Conservation (phyloP, 78 protist species). For the Guillardia theta region DNA sequence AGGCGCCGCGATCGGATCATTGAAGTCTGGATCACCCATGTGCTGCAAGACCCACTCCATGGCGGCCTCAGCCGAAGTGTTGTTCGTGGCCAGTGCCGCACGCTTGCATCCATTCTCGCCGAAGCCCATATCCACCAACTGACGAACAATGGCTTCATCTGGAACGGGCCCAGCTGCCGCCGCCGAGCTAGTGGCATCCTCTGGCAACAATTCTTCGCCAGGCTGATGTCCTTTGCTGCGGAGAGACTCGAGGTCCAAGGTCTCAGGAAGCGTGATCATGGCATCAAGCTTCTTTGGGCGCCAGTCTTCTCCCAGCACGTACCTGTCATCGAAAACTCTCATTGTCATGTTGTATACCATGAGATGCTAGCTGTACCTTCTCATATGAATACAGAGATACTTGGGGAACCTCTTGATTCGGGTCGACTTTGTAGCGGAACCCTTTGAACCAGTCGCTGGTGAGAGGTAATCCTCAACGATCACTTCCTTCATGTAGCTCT, state of each 20-base stretch:
- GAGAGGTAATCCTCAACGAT: slow-evolving; percentile 63
- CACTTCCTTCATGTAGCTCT: slow-evolving; percentile 22
- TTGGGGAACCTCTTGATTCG: slow-evolving; percentile 77
- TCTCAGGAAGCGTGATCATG: slow-evolving; percentile 67
- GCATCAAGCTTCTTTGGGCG: slow-evolving; percentile 78
- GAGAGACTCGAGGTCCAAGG: slow-evolving; percentile 60
- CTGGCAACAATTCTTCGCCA: slow-evolving; percentile 69
- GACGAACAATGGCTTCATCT: slow-evolving; percentile 3
- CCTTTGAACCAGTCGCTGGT: slow-evolving; percentile 47
- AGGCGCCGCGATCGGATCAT: slow-evolving; percentile 42
- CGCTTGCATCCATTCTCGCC: slow-evolving; percentile 49
- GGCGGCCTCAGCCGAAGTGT: slow-evolving; percentile 47
- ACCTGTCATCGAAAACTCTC: no score
- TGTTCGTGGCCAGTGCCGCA: slow-evolving; percentile 54
- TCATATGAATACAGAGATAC: slow-evolving; percentile 67
- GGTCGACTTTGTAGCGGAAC: slow-evolving; percentile 58
- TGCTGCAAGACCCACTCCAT: slow-evolving; percentile 57
- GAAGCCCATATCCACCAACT: slow-evolving; percentile 48
- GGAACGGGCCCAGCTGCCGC: neutral
- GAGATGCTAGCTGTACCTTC: no score
- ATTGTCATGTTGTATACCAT: no score
- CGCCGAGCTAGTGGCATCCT: neutral
- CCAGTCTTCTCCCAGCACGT: slow-evolving; percentile 69
- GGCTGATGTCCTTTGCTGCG: slow-evolving; percentile 62
- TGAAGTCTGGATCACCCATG: slow-evolving; percentile 50